Evolutionary conservation across 495 filamentous ascomycete genomes (phyloP).

Genomic region (Annulohypoxylon maeteangense): DNA sequence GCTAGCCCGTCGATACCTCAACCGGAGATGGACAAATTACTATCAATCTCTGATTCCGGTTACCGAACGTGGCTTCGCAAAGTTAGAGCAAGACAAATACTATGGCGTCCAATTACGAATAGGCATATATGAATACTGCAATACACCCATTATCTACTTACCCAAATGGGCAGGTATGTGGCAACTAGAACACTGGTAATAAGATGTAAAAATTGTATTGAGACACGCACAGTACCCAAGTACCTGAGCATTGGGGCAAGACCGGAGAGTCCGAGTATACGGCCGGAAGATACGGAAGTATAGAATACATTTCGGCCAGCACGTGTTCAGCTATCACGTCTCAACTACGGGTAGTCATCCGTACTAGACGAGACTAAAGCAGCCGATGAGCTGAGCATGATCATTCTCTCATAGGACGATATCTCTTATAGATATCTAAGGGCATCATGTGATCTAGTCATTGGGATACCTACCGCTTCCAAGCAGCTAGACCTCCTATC

Average conservation of each 20-base stretch:
- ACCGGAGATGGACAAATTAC: neutral
- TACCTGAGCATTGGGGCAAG: neutral
- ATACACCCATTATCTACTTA: neutral
- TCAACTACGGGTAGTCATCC: neutral
- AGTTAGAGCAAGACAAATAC: neutral
- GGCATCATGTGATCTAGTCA: neutral
- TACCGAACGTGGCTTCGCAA: neutral
- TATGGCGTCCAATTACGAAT: neutral
- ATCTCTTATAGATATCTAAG: neutral
- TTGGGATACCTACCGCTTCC: too few species aligned
- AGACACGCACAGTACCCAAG: too few species aligned
- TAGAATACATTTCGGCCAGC: neutral
- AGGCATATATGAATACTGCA: neutral
- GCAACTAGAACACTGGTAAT: too few species aligned
- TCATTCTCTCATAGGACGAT: neutral
- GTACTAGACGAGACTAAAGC: neutral
- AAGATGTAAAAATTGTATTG: too few species aligned
- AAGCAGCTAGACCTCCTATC: neutral
- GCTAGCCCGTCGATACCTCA: neutral
- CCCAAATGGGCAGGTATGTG: too few species aligned
- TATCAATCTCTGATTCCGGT: neutral
- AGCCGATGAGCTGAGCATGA: neutral
- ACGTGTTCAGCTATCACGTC: neutral
- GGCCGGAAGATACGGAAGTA: neutral
- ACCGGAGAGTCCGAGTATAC: neutral